phyloP scores from a whole-genome alignment of 495 filamentous ascomycete genomes.

The Penicillium paxilli region DNA sequence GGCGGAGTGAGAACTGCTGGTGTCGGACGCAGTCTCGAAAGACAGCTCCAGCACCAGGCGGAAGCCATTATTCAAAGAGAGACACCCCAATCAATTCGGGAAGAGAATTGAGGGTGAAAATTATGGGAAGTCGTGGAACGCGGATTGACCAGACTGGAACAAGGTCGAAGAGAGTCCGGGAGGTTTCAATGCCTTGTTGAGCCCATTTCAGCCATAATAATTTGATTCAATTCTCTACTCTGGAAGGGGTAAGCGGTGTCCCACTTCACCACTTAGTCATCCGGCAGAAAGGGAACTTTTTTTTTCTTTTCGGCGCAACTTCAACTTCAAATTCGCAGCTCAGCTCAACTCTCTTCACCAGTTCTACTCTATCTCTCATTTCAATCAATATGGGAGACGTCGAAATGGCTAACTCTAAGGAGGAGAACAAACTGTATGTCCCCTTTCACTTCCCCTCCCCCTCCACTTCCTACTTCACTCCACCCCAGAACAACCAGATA shows the following conservation, averaged over 20 bases:
- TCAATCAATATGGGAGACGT: slow-evolving; percentile 27
- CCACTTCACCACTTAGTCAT: slow-evolving; percentile 19
- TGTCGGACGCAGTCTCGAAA: slow-evolving; percentile 51
- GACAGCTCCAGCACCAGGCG: slow-evolving; percentile 66
- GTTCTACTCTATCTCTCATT: slow-evolving; percentile 15
- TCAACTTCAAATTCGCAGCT: slow-evolving; percentile 22
- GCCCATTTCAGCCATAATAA: slow-evolving; percentile 32
- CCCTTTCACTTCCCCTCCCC: neutral
- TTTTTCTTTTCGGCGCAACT: slow-evolving; percentile 22
- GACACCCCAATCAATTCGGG: slow-evolving; percentile 34
- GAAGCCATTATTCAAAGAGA: slow-evolving; percentile 58
- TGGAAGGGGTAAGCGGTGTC: slow-evolving; percentile 24
- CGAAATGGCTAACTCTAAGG: slow-evolving; percentile 37
- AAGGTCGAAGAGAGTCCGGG: slow-evolving; percentile 8
- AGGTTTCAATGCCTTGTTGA: no score
- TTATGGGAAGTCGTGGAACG: slow-evolving; percentile 23
- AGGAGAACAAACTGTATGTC: slow-evolving; percentile 45
- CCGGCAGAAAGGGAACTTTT: slow-evolving; percentile 32
- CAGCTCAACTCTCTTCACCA: neutral
- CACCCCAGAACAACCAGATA: no score
- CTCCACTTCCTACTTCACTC: no score
- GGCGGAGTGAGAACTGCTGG: slow-evolving; percentile 38
- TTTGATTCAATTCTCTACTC: slow-evolving; percentile 32
- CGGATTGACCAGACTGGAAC: slow-evolving; percentile 7
- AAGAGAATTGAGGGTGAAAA: slow-evolving; percentile 20